These are phyloP conservation scores for Globisporangium yorkense DNA, from an alignment of 352 stramenopile species.

Conservation along the genomic window DNA sequence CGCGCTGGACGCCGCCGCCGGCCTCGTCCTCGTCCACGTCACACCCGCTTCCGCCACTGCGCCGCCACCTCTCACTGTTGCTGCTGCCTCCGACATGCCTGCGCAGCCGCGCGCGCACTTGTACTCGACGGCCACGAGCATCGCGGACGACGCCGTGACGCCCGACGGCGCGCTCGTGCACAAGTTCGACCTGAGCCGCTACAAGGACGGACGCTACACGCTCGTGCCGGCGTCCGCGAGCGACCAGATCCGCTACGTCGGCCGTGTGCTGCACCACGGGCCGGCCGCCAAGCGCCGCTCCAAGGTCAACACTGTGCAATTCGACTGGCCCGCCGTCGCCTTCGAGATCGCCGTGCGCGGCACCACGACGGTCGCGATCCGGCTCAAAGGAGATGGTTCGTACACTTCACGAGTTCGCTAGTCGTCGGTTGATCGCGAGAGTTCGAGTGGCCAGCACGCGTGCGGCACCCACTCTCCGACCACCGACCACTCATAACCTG, in stretches of 20 bases:
- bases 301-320: slow-evolving; percentile 86
- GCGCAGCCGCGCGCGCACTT: slow-evolving; percentile 15
- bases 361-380: slow-evolving; percentile 62
- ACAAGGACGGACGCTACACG: slow-evolving; percentile 62
- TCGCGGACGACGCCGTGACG: slow-evolving; percentile 22
- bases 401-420: not conserved
- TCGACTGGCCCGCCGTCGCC: slow-evolving; percentile 73
- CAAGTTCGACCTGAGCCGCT: slow-evolving; percentile 76
- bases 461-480: slow-evolving; percentile 8
- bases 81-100: slow-evolving; percentile 13
- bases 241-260: slow-evolving; percentile 73
- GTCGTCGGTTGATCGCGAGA: slow-evolving; percentile 1
- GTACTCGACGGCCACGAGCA: slow-evolving; percentile 22
- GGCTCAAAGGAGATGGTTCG: slow-evolving; percentile 79
- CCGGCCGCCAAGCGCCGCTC: slow-evolving; percentile 47
- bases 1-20: not conserved
- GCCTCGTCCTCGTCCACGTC: not conserved
- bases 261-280: slow-evolving; percentile 70
- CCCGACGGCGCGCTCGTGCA: slow-evolving; percentile 39
- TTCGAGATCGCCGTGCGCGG: slow-evolving; percentile 58
- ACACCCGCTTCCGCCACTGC: slow-evolving; percentile 9
- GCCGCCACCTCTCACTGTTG: not conserved
- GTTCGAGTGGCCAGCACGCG: slow-evolving; percentile 15
- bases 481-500: not conserved
- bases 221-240: slow-evolving; percentile 62